Conservation (phyloP, 2,329 filamentous ascomycete genomes). For the Talaromyces piceae region DNA sequence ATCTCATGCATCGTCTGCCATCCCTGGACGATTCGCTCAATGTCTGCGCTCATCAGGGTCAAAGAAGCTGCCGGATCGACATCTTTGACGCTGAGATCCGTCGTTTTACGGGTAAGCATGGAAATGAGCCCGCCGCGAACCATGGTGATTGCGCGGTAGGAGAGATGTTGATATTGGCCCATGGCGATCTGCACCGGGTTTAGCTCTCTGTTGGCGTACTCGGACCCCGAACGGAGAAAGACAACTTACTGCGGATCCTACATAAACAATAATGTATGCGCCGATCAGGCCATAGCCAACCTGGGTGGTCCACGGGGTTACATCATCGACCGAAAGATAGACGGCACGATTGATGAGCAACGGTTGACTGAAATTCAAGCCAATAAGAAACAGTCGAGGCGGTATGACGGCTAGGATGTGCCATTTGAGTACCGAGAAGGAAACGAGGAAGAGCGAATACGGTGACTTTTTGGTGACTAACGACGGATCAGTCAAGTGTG, state of each 20-base stretch:
- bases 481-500: conserved; percentile 10
- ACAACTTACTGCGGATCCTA: conserved; percentile 32
- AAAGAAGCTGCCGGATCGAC: conserved; percentile 32
- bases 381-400: conserved; percentile 28
- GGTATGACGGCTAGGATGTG: conserved; percentile 26
- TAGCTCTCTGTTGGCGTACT: no score
- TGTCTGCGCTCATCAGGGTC: conserved; percentile 41
- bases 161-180: conserved; percentile 35
- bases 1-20: conserved; percentile 38
- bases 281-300: conserved; percentile 39
- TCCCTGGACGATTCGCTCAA: conserved; percentile 37
- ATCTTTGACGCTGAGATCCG: conserved; percentile 24
- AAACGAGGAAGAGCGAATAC: conserved; percentile 23
- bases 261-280: conserved; percentile 37
- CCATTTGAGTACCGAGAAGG: conserved; percentile 26
- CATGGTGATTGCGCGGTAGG: conserved; percentile 38
- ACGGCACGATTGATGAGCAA: conserved; percentile 32
- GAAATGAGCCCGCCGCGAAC: conserved; percentile 39
- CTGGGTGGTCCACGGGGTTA: conserved; percentile 22
- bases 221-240: no score
- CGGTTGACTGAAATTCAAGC: conserved; percentile 32
- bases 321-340: conserved; percentile 23
- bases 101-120: conserved; percentile 44
- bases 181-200: conserved; percentile 26
- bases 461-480: conserved; percentile 20